Conservation (phyloP, 768 basidiomycete genomes). For the Daedaleopsis nitida region DNA sequence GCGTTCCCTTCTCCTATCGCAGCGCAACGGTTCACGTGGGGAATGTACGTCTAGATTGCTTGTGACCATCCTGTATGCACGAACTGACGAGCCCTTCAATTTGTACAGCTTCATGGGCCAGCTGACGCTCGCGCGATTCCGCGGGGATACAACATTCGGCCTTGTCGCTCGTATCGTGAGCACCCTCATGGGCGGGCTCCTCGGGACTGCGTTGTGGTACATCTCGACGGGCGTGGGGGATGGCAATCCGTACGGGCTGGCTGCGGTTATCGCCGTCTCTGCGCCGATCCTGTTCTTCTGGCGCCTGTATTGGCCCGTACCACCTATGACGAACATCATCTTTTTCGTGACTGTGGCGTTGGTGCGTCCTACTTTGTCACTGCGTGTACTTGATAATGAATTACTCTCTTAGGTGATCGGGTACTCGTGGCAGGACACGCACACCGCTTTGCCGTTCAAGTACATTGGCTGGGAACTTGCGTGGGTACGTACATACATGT, state of each 20-base stretch:
- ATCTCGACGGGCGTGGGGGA: slow-evolving; percentile 61
- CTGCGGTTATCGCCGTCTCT: slow-evolving; percentile 63
- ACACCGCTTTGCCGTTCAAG: slow-evolving; percentile 46
- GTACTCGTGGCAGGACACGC: slow-evolving; percentile 69
- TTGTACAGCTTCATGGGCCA: slow-evolving; percentile 70
- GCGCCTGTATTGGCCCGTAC: slow-evolving; percentile 73
- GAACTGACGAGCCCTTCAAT: too few species aligned
- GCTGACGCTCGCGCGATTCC: slow-evolving; percentile 67
- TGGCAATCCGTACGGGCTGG: slow-evolving; percentile 72
- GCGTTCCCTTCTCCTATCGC: not conserved
- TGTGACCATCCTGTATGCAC: not conserved
- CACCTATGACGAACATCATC: slow-evolving; percentile 71
- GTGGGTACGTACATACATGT: slow-evolving; percentile 50
- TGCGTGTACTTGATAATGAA: not conserved
- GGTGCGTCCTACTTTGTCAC: slow-evolving; percentile 41
- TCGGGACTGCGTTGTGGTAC: slow-evolving; percentile 74
- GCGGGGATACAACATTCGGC: slow-evolving; percentile 75
- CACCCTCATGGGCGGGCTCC: slow-evolving; percentile 65
- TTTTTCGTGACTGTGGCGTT: slow-evolving; percentile 64
- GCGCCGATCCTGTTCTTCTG: slow-evolving; percentile 74
- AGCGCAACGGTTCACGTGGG: slow-evolving; percentile 75
- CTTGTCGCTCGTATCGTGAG: slow-evolving; percentile 59
- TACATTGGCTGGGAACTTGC: slow-evolving; percentile 69
- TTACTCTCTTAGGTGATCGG: slow-evolving; percentile 55
- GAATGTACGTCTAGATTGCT: slow-evolving; percentile 49